Conservation (phyloP, 176 grass and related monocot genomes). For the Oropetium thomaeum region DNA sequence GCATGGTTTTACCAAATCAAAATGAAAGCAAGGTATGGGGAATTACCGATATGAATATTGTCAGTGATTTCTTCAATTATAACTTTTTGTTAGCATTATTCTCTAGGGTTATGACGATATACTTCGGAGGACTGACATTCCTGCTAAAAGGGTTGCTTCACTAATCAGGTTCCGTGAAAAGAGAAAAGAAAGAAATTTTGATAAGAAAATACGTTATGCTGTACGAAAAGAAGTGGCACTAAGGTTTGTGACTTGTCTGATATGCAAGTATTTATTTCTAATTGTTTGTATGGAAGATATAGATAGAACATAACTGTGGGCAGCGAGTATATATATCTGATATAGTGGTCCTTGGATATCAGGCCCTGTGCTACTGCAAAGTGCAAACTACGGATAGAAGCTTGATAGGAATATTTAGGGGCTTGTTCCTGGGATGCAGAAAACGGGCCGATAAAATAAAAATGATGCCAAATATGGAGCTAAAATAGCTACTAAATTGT, state of each 20-base stretch:
- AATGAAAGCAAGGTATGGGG: constrained; percentile 51
- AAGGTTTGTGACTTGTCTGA: constrained; percentile 47
- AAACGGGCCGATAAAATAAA: too few species aligned
- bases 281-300: background rate
- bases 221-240: constrained; percentile 94
- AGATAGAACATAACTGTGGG: background rate
- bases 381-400: constrained; percentile 7
- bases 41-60: background rate
- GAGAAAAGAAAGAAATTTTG: constrained; percentile 93
- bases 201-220: constrained; percentile 94
- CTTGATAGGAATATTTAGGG: constrained; percentile 17
- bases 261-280: background rate
- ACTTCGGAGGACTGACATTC: constrained; percentile 77
- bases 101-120: constrained; percentile 81
- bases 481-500: constrained; percentile 5
- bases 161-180: constrained; percentile 90
- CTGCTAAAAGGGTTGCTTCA: constrained; percentile 85
- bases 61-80: background rate
- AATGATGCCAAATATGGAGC: constrained; percentile 18
- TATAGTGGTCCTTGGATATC: constrained; percentile 5
- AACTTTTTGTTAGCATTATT: constrained; percentile 28
- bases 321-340: background rate
- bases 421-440: background rate
- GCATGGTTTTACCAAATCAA: constrained; percentile 42
- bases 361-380: background rate